Base-by-base conservation (phyloP, 73 alveolate species). In the Durusdinium trenchii region DNA sequence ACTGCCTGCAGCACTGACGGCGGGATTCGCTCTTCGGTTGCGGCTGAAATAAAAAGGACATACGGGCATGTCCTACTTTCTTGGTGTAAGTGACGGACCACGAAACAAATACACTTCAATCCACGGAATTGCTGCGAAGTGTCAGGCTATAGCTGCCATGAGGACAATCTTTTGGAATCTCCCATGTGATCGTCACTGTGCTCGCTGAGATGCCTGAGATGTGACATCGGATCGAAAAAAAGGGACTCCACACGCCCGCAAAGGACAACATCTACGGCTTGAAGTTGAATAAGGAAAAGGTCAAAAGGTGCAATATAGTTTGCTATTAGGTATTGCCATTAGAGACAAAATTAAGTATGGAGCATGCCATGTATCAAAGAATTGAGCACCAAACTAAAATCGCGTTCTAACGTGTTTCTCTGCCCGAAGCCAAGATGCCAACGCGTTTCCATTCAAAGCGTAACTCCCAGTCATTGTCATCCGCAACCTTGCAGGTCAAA, bases 101-200 rank as follows among this genome's bases (percentile, higher is more conserved):
- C n/a, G n/a, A n/a, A n/a, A n/a, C n/a, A n/a, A n/a, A n/a, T n/a
- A 62, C 76, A 5, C 6, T 40, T 20, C 76, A 35, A 23, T 9
- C 32, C 76, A 6, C 76, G 5, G 76, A 6, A 7, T 62, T 7
- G 32, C 50, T 47, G 47, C 86, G 28, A 7, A 12, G 86, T 30
- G 28, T 50, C 96, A 90, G 38, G 52, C 86, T 61, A 86, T 90
- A 90, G 85, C 60, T 61, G 18, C 96, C 98, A 54, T 50, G 45
- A 36, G 69, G 67, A 45, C 45, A 75, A 38, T 91, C 98, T 54
- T 67, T 89, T 2, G 98, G 98, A 76, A 91, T 69, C 36, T 91
- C 98, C 98, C 98, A 91, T 18, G 98, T 91, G 87, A 91, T 91
- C 62, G 98, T 91, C 89, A 91, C 98, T 26, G 98, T 91, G 43